Conservation (phyloP, 305 asterid species). For the Lippia alba region DNA sequence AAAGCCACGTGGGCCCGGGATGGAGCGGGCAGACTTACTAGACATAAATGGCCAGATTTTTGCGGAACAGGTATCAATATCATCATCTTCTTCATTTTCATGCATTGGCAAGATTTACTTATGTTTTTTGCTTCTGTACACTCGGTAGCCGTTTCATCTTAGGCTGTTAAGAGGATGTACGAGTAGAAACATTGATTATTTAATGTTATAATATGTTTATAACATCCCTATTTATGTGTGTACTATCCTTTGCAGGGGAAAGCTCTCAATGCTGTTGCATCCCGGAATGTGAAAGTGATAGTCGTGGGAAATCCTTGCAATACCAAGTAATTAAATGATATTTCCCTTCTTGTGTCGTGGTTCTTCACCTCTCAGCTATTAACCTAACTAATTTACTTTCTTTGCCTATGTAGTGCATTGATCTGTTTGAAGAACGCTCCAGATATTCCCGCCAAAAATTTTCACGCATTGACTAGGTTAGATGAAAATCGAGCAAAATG, state of each 20-base stretch:
- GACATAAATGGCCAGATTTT: conserved; percentile 94
- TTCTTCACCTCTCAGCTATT: conserved; percentile 1
- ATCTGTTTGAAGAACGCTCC: conserved; percentile 99
- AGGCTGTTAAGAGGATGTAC: no score
- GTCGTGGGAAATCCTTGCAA: conserved; percentile 99
- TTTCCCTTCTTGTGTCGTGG: neutral
- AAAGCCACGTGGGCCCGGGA: conserved; percentile 99
- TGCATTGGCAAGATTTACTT: neutral
- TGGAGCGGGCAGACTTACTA: conserved; percentile 88
- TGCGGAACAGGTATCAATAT: conserved; percentile 70
- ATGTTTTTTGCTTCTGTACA: neutral
- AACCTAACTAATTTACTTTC: conserved; percentile 41
- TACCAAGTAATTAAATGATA: conserved; percentile 66
- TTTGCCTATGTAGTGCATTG: conserved; percentile 76
- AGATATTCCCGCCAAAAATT: conserved; percentile 85
- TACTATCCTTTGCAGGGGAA: conserved; percentile 65
- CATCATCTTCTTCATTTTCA: neutral
- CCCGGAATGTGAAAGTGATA: conserved; percentile 86
- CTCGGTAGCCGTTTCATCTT: no score
- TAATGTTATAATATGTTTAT: no score
- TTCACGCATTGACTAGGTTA: conserved; percentile 93
- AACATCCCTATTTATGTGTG: neutral
- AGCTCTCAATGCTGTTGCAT: conserved; percentile 98
- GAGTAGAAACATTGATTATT: no score
- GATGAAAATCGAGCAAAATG: conserved; percentile 99